Percentiles rank a stretch among this genome's conserved stretches.
phyloP scores from a whole-genome alignment of 2,329 filamentous ascomycete species.

The Penicillium brevicompactum region DNA sequence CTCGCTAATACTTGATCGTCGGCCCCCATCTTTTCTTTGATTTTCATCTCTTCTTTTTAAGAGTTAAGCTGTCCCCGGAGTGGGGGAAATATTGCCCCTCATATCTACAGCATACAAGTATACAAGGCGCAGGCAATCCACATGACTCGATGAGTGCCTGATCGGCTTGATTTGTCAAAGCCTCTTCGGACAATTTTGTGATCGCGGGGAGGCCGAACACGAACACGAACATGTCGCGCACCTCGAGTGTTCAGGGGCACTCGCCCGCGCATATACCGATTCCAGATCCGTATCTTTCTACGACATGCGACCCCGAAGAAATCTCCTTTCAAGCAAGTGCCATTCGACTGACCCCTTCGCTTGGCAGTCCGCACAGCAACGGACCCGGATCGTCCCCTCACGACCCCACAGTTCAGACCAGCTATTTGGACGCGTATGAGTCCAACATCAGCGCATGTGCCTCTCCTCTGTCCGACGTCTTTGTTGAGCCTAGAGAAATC shows the following conservation, averaged over 20 bases:
- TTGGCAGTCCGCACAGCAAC: slow-evolving; percentile 18
- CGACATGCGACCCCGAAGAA: slow-evolving; percentile 42
- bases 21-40: slow-evolving; percentile 3
- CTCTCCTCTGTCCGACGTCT: slow-evolving; percentile 12
- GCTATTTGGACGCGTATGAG: slow-evolving; percentile 14
- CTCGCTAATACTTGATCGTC: slow-evolving; percentile 10
- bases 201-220: background rate
- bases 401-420: slow-evolving; percentile 15
- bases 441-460: slow-evolving; percentile 8
- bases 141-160: background rate
- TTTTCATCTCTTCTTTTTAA: background rate
- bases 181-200: slow-evolving; percentile 1
- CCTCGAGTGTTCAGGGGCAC: slow-evolving; percentile 17
- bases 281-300: slow-evolving; percentile 43
- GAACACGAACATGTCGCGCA: slow-evolving; percentile 24
- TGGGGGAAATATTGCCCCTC: background rate
- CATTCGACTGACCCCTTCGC: slow-evolving; percentile 33
- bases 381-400: slow-evolving; percentile 17
- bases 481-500: slow-evolving; percentile 20
- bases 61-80: background rate
- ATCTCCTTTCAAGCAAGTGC: slow-evolving; percentile 35
- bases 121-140: background rate
- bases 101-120: background rate
- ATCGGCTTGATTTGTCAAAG: background rate
- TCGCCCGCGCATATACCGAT: slow-evolving; percentile 29